phyloP scores from a whole-genome alignment of 2,329 filamentous ascomycete genomes.

The Aspergillus texensis region DNA sequence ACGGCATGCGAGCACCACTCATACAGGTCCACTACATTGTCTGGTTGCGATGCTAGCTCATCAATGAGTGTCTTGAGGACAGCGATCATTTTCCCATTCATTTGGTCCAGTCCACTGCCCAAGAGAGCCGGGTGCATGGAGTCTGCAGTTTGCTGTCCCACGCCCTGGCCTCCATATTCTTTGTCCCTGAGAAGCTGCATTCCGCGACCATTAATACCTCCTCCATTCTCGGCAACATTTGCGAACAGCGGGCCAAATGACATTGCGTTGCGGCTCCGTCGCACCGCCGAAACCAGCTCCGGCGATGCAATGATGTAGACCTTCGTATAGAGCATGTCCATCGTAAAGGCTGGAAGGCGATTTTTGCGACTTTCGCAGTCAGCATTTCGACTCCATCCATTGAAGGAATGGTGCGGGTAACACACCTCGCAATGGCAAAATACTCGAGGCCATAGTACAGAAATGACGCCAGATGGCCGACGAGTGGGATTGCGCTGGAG shows the following conservation, averaged over 20 bases:
- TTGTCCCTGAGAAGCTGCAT: constrained; percentile 25
- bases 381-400: not conserved
- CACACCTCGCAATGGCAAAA: constrained; percentile 24
- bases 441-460: constrained; percentile 28
- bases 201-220: constrained; percentile 21
- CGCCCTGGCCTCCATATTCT: constrained; percentile 22
- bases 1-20: constrained; percentile 30
- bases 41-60: constrained; percentile 12
- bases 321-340: constrained; percentile 30
- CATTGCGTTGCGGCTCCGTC: constrained; percentile 26
- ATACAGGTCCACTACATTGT: constrained; percentile 25
- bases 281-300: constrained; percentile 23
- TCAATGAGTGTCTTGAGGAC: constrained; percentile 20
- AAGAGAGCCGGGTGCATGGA: constrained; percentile 28
- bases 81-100: constrained; percentile 30
- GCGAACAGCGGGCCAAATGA: constrained; percentile 29
- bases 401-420: not conserved
- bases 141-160: constrained; percentile 20
- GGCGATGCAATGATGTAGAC: constrained; percentile 32
- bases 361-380: constrained; percentile 18
- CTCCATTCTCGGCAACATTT: constrained; percentile 17
- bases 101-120: constrained; percentile 26
- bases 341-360: constrained; percentile 22
- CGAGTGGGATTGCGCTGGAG: constrained; percentile 24
- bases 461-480: constrained; percentile 31